Evolutionary conservation across 2,329 filamentous ascomycete genomes (phyloP).

Genomic region (Thielaviopsis musarum): DNA sequence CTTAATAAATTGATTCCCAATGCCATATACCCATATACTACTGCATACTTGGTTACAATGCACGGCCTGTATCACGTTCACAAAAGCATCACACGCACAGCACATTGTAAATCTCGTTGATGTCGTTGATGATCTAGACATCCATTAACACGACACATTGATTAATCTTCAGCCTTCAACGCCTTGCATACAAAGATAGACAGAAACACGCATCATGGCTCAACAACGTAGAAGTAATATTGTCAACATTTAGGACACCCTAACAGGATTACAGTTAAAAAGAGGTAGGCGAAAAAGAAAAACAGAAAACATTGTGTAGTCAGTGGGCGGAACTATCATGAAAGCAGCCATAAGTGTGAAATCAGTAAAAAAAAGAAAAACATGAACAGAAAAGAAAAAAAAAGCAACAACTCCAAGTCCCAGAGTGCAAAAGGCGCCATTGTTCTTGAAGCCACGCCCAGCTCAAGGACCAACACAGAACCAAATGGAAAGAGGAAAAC

Average conservation of each 20-base stretch:
- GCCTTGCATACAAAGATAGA: background rate
- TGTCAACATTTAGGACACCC: background rate
- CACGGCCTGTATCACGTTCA: background rate
- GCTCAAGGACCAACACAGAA: background rate
- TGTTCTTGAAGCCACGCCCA: background rate
- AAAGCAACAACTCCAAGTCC: slow-evolving; percentile 8
- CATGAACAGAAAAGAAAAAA: background rate
- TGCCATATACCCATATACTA: background rate
- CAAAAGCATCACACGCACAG: too few species aligned
- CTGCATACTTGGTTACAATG: too few species aligned
- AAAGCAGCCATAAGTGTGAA: slow-evolving; percentile 16
- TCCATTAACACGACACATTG: background rate
- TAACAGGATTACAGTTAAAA: background rate
- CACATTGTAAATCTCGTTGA: too few species aligned
- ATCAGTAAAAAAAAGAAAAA: slow-evolving; percentile 1
- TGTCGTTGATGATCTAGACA: too few species aligned
- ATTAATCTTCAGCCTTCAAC: background rate
- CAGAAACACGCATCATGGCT: background rate
- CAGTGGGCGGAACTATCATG: slow-evolving; percentile 16
- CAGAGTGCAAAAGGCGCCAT: slow-evolving; percentile 7
- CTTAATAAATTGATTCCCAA: background rate
- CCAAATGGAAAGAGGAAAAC: background rate
- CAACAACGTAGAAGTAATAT: background rate
- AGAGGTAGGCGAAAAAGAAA: background rate
- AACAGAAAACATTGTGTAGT: background rate